These are phyloP conservation scores for Eucalyptus fibrosa DNA, from an alignment of 345 rosid species.

Conservation along the genomic window DNA sequence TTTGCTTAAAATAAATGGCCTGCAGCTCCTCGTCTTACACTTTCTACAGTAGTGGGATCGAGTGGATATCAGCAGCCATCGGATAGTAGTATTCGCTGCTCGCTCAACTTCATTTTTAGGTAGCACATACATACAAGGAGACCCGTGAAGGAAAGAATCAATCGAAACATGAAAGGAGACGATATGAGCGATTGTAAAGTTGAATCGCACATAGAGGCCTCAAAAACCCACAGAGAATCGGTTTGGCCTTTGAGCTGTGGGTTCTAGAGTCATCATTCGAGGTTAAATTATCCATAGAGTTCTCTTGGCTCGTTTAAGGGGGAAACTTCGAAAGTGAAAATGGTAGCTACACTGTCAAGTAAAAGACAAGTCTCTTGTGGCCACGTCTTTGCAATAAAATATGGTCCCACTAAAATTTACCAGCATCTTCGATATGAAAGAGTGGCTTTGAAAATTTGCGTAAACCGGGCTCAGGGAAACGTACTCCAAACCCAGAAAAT, in stretches of 20 bases:
- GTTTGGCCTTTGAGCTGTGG: not conserved
- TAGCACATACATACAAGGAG: not conserved
- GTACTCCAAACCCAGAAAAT: not conserved
- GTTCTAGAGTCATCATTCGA: not conserved
- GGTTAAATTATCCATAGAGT: not conserved
- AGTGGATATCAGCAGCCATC: not conserved
- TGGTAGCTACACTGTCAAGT: not conserved
- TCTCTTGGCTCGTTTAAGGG: not conserved
- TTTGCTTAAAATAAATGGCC: not conserved
- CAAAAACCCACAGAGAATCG: not conserved
- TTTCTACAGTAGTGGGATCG: not conserved
- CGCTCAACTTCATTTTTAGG: not conserved
- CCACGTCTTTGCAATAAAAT: not conserved
- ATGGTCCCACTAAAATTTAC: not conserved
- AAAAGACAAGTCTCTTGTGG: not conserved
- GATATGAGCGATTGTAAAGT: not conserved
- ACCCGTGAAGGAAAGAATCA: not conserved
- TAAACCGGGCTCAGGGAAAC: not conserved
- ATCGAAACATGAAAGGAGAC: not conserved
- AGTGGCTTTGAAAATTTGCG: not conserved
- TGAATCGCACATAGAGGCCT: not conserved
- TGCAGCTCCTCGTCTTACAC: not conserved
- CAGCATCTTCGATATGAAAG: not conserved
- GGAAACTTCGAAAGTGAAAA: not conserved
- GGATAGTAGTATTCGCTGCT: not conserved